These are phyloP conservation scores for Euphorbia peplus DNA, from an alignment of 345 rosid genomes.

Conservation along the genomic window DNA sequence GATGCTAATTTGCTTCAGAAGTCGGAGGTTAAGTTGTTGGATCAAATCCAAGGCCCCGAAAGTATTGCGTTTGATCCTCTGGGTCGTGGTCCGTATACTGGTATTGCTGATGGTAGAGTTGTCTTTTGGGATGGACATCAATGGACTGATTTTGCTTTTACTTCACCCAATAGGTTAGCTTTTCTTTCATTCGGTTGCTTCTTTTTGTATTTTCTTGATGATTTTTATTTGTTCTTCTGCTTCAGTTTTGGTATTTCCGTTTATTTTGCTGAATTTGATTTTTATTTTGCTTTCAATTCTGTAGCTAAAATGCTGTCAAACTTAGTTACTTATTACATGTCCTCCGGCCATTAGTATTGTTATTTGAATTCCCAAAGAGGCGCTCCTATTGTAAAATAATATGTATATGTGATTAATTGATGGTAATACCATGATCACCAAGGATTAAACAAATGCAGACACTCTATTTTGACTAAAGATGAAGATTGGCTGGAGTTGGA, in stretches of 20 bases:
- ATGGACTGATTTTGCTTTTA: constrained; percentile 76
- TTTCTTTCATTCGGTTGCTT: background rate
- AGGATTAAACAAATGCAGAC: background rate
- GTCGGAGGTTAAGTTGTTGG: constrained; percentile 67
- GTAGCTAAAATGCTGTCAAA: too few species aligned
- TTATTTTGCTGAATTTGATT: too few species aligned
- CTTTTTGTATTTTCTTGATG: background rate
- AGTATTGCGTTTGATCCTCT: constrained; percentile 81
- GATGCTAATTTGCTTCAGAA: constrained; percentile 53
- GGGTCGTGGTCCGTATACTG: constrained; percentile 93
- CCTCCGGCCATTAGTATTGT: too few species aligned
- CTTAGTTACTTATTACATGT: too few species aligned
- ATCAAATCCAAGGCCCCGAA: constrained; percentile 91
- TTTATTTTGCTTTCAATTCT: too few species aligned
- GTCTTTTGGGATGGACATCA: constrained; percentile 69
- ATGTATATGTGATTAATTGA: background rate
- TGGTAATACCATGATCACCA: too few species aligned
- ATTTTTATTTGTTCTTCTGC: background rate
- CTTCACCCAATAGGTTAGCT: constrained; percentile 64
- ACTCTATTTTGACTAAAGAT: background rate
- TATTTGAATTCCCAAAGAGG: background rate
- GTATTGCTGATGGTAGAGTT: constrained; percentile 87
- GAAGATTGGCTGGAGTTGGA: background rate
- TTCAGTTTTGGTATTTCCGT: background rate
- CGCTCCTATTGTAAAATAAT: background rate